Conservation (phyloP, 768 basidiomycete species). For the Psilocybe cubensis region DNA sequence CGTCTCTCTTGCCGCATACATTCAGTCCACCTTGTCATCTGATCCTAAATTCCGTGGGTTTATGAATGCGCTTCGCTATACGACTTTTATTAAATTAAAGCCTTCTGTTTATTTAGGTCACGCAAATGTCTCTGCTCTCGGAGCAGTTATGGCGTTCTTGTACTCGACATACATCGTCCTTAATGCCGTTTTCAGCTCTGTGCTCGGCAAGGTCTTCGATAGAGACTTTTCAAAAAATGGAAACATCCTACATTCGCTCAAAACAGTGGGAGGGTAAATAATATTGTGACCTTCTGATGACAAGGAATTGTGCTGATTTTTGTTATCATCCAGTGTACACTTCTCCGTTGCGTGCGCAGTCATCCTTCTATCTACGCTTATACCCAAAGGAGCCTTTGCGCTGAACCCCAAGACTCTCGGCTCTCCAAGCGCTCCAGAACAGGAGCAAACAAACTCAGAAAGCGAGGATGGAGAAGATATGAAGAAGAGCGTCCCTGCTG, state of each 20-base stretch:
- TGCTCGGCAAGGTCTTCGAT: slow-evolving; percentile 36
- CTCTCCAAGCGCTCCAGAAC: background rate
- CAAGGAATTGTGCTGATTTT: background rate
- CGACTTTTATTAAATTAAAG: background rate
- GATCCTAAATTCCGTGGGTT: slow-evolving; percentile 29
- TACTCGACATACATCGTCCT: slow-evolving; percentile 38
- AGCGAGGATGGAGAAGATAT: slow-evolving; percentile 15
- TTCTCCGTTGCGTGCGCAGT: slow-evolving; percentile 32
- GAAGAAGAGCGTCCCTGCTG: slow-evolving; percentile 2
- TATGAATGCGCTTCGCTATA: background rate
- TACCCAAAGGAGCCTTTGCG: slow-evolving; percentile 32
- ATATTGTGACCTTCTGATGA: background rate
- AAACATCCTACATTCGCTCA: slow-evolving; percentile 25
- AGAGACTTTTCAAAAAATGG: slow-evolving; percentile 23
- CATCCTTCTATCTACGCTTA: slow-evolving; percentile 31
- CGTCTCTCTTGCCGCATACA: slow-evolving; percentile 37
- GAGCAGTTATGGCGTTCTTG: slow-evolving; percentile 37
- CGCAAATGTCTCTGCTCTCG: slow-evolving; percentile 29
- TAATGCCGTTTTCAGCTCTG: slow-evolving; percentile 32
- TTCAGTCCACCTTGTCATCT: slow-evolving; percentile 29
- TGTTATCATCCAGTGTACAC: slow-evolving; percentile 21
- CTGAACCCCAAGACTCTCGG: slow-evolving; percentile 35
- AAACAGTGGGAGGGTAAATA: slow-evolving; percentile 32
- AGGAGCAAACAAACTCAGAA: background rate
- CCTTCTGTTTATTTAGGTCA: slow-evolving; percentile 21